A percentile compares a stretch with the other conserved stretches of the same genome.
phyloP scores from a whole-genome alignment of 768 basidiomycete species.

The Cystofilobasidium ferigula region DNA sequence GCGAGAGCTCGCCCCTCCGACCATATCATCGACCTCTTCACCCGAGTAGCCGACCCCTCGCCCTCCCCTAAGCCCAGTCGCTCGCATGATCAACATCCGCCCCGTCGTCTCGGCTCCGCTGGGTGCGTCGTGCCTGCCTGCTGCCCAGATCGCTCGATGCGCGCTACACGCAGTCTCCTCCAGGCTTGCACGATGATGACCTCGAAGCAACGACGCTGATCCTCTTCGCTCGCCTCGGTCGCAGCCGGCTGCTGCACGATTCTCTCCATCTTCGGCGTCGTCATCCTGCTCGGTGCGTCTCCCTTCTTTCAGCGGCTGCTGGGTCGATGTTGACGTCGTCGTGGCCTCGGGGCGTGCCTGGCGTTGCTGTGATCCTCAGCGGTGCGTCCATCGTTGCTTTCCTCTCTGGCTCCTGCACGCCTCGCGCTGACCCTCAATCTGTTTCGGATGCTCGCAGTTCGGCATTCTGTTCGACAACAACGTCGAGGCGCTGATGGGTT shows the following conservation, averaged over 20 bases:
- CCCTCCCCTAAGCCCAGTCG: too few species aligned
- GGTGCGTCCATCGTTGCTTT: not conserved
- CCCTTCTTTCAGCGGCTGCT: not conserved
- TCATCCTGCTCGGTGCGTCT: constrained; percentile 21
- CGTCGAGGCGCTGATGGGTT: constrained; percentile 40
- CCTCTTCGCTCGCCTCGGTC: not conserved
- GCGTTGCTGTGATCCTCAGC: too few species aligned
- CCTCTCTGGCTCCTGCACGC: not conserved
- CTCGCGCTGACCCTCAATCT: too few species aligned
- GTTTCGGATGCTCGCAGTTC: constrained; percentile 29
- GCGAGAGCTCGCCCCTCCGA: too few species aligned
- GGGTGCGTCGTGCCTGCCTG: not conserved
- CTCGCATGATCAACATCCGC: constrained; percentile 11
- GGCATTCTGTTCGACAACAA: constrained; percentile 36
- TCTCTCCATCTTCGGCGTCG: constrained; percentile 22
- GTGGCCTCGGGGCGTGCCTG: not conserved
- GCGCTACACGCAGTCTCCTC: not conserved
- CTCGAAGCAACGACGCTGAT: not conserved
- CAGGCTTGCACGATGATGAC: not conserved
- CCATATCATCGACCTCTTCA: too few species aligned
- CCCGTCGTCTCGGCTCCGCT: constrained; percentile 23
- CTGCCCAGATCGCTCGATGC: not conserved
- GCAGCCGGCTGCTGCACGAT: constrained; percentile 26
- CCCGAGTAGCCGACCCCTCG: too few species aligned
- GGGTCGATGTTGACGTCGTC: not conserved